phyloP scores from a whole-genome alignment of 164 flowering plant species.

The Dillenia turbinata region DNA sequence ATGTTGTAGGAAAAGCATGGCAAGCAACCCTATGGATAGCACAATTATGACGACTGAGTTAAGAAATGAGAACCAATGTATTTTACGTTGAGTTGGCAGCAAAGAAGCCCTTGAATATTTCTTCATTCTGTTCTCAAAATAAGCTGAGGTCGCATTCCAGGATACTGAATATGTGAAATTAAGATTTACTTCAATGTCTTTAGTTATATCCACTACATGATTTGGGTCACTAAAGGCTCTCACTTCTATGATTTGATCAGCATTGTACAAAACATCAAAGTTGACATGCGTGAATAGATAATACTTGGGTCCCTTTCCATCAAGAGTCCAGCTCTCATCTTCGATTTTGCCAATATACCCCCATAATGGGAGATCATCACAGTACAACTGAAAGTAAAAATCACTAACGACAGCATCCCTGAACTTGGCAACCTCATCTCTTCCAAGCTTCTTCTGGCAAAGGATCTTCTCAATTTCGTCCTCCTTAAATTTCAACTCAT shows the following conservation, averaged over 20 bases:
- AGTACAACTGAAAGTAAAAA: slow-evolving; percentile 80
- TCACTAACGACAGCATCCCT: slow-evolving; percentile 58
- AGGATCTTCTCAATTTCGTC: slow-evolving; percentile 28
- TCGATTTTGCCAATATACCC: slow-evolving; percentile 79
- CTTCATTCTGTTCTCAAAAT: slow-evolving; percentile 52
- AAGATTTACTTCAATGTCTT: slow-evolving; percentile 42
- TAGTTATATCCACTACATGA: slow-evolving; percentile 57
- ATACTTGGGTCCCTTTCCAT: slow-evolving; percentile 31
- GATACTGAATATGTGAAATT: slow-evolving; percentile 62
- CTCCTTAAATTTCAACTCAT: slow-evolving; percentile 53
- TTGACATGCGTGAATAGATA: slow-evolving; percentile 67
- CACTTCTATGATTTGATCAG: slow-evolving; percentile 54
- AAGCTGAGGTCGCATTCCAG: slow-evolving; percentile 52
- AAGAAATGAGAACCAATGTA: slow-evolving; percentile 72
- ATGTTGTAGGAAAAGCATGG: slow-evolving; percentile 41
- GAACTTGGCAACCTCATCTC: slow-evolving; percentile 43
- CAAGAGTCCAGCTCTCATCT: slow-evolving; percentile 15
- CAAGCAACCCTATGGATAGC: slow-evolving; percentile 53
- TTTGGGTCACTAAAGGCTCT: slow-evolving; percentile 61
- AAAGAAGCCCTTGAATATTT: slow-evolving; percentile 49
- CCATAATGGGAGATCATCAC: slow-evolving; percentile 88
- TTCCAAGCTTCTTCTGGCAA: slow-evolving; percentile 47
- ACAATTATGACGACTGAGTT: slow-evolving; percentile 49
- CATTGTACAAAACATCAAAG: slow-evolving; percentile 60
- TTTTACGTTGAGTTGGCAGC: slow-evolving; percentile 31